A percentile compares a stretch with the other conserved stretches of the same genome.
Evolutionary conservation across 208 protist genomes (phyloP).

Genomic region (Trypanosoma mega): DNA sequence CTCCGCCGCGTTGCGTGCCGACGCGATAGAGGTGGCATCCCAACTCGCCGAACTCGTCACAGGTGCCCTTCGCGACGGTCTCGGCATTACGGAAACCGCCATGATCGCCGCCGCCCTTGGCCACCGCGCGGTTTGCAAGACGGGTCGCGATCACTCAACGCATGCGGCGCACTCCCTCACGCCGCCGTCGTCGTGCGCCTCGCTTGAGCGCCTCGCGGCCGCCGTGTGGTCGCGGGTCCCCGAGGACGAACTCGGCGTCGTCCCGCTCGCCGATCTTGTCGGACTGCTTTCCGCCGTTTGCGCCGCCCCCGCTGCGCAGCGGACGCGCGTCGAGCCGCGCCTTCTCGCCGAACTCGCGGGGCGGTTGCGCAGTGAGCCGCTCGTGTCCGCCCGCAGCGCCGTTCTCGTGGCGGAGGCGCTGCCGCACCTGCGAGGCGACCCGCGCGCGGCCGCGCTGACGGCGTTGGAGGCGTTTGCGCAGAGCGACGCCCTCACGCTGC

Average conservation of each 20-base stretch:
- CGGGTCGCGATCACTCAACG: too few species aligned
- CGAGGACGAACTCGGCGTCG: slow-evolving; percentile 14
- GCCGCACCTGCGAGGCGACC: neutral
- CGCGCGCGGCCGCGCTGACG: neutral
- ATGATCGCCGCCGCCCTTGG: slow-evolving; percentile 30
- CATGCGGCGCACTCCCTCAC: too few species aligned
- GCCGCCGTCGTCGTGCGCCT: neutral
- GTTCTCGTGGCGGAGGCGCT: slow-evolving; percentile 12
- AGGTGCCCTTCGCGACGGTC: slow-evolving; percentile 6
- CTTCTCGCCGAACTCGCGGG: slow-evolving; percentile 14
- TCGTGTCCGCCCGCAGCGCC: slow-evolving; percentile 18
- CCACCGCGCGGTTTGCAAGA: too few species aligned
- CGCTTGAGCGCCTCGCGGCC: slow-evolving; percentile 1
- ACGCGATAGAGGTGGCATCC: slow-evolving; percentile 12
- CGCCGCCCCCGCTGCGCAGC: slow-evolving; percentile 14
- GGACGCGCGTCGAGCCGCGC: neutral
- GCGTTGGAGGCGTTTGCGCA: slow-evolving; percentile 17
- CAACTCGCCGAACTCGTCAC: slow-evolving; percentile 17
- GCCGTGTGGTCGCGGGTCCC: slow-evolving; percentile 18
- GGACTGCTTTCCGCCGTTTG: slow-evolving; percentile 16
- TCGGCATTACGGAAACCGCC: slow-evolving; percentile 28
- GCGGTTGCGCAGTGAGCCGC: slow-evolving; percentile 15
- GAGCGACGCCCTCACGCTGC: slow-evolving; percentile 17
- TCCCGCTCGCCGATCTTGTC: slow-evolving; percentile 26
- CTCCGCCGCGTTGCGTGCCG: slow-evolving; percentile 13